Evolutionary conservation across 179 eudicot genomes (phyloP).

Genomic region (Heliamphora ciliata): DNA sequence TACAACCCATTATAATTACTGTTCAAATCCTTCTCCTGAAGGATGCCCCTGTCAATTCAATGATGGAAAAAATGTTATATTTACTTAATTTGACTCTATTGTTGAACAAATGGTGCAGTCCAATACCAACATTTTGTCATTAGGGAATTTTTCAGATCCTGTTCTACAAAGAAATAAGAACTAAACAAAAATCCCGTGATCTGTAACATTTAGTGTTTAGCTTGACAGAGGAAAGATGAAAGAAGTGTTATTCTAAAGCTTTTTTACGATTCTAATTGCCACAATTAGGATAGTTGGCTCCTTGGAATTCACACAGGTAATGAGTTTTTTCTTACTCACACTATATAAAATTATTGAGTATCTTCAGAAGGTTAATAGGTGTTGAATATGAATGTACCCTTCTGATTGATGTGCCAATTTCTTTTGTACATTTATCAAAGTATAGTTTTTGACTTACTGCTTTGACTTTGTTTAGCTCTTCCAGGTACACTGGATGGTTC

Average conservation of each 20-base stretch:
- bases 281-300: too few species aligned
- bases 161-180: not conserved
- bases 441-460: not conserved
- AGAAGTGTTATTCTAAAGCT: not conserved
- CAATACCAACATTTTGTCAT: not conserved
- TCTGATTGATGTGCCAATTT: not conserved
- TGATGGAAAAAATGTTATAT: not conserved
- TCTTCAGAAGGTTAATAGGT: not conserved
- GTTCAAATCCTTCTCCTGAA: not conserved
- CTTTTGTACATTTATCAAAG: not conserved
- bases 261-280: not conserved
- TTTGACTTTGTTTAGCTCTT: slow-evolving; percentile 11
- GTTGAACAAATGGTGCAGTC: not conserved
- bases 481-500: slow-evolving; percentile 3
- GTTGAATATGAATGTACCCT: not conserved
- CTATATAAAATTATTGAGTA: not conserved
- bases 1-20: not conserved
- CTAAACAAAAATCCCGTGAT: not conserved
- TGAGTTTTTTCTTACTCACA: not conserved
- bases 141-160: not conserved
- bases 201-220: not conserved
- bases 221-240: not conserved
- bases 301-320: not conserved
- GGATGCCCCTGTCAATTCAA: not conserved
- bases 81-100: not conserved